Percentiles rank a stretch among this genome's conserved stretches.
Evolutionary conservation across 2,329 filamentous ascomycete genomes (phyloP).

Genomic region (Blumeriella jaapii): DNA sequence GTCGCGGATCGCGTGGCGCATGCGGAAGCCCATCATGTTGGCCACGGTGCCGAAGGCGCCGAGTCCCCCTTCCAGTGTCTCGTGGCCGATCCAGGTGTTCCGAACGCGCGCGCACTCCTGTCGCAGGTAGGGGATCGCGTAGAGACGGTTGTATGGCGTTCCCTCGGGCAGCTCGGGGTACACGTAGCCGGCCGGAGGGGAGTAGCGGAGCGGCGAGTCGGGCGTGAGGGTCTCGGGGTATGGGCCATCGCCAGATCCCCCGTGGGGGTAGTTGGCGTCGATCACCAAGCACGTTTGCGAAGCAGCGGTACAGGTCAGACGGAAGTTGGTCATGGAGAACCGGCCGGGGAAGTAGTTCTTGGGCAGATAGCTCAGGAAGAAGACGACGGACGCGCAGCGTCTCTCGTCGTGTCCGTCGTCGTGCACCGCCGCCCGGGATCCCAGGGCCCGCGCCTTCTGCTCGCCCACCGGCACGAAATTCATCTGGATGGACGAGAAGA

Average conservation of each 20-base stretch:
- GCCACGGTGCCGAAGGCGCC: neutral
- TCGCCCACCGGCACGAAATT: neutral
- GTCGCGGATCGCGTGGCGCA: slow-evolving; percentile 2
- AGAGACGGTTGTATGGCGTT: neutral
- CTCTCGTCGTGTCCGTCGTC: neutral
- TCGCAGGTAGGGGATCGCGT: neutral
- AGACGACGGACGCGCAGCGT: neutral
- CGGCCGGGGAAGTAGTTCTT: slow-evolving; percentile 2
- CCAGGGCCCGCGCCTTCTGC: neutral
- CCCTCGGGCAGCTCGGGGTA: neutral
- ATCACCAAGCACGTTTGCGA: neutral
- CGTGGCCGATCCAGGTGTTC: neutral
- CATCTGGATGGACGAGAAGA: neutral
- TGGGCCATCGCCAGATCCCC: neutral
- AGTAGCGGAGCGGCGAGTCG: slow-evolving; percentile 1
- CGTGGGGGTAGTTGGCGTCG: neutral
- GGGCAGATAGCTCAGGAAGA: slow-evolving; percentile 1
- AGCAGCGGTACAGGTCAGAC: slow-evolving; percentile 1
- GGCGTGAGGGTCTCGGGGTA: neutral
- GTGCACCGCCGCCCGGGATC: neutral
- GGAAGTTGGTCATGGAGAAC: slow-evolving; percentile 4
- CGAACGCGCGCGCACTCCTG: slow-evolving; percentile 3
- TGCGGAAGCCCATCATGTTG: neutral
- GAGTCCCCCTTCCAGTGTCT: neutral
- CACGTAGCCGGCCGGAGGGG: neutral